Conservation (phyloP, 2,329 filamentous ascomycete genomes). For the Allantophomopsis lycopodina region DNA sequence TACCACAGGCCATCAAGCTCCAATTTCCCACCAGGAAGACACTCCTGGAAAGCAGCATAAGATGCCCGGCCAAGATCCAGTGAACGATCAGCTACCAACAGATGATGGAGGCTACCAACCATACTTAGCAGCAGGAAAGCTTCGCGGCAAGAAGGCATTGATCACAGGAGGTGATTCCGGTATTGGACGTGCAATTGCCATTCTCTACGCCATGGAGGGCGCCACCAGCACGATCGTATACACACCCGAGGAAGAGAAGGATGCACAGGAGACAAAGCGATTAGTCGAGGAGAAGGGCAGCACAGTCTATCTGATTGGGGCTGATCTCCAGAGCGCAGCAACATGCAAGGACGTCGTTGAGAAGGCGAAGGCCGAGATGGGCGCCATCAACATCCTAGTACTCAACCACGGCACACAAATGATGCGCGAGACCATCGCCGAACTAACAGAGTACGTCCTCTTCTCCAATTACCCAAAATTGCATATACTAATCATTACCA, state of each 20-base stretch:
- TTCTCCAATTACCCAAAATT: background rate
- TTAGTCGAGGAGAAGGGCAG: conserved; percentile 52
- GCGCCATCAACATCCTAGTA: conserved; percentile 58
- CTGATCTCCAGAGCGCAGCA: conserved; percentile 49
- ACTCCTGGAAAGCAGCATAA: conserved; percentile 36
- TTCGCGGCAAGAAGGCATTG: conserved; percentile 59
- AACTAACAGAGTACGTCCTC: conserved; percentile 48
- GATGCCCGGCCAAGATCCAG: conserved; percentile 40
- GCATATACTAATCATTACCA: conserved; percentile 16
- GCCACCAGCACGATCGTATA: conserved; percentile 63
- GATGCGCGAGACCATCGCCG: conserved; percentile 57
- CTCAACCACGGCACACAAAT: conserved; percentile 68
- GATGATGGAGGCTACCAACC: conserved; percentile 52
- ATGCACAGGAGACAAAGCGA: conserved; percentile 62
- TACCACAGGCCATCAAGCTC: conserved; percentile 29
- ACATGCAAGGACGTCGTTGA: conserved; percentile 61
- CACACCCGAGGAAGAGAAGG: conserved; percentile 60
- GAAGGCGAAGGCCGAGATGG: conserved; percentile 49
- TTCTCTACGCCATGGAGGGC: conserved; percentile 72
- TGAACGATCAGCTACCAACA: conserved; percentile 52
- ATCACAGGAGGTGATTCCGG: conserved; percentile 75
- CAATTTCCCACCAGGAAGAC: conserved; percentile 34
- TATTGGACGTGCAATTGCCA: conserved; percentile 62
- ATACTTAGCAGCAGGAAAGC: conserved; percentile 65
- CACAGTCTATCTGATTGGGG: conserved; percentile 48